Evolutionary conservation across 495 filamentous ascomycete genomes (phyloP).

Genomic region (Wilcoxina mikolae): DNA sequence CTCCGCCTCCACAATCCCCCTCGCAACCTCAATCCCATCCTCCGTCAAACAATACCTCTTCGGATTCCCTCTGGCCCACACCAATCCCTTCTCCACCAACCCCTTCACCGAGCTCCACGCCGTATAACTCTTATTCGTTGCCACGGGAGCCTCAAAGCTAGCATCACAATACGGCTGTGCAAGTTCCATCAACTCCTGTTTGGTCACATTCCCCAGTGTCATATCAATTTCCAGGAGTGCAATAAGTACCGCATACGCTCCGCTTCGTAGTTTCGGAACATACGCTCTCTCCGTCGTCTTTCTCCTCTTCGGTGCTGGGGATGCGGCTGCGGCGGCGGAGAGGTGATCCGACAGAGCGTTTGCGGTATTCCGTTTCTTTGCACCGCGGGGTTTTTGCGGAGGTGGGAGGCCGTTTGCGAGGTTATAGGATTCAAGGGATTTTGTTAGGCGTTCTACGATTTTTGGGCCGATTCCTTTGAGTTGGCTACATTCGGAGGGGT

Average conservation of each 20-base stretch:
- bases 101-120: slow-evolving; percentile 79
- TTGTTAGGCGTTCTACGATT: not conserved
- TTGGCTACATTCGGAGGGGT: slow-evolving; percentile 59
- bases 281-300: slow-evolving; percentile 51
- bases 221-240: slow-evolving; percentile 45
- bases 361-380: slow-evolving; percentile 56
- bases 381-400: slow-evolving; percentile 31
- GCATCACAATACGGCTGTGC: slow-evolving; percentile 62
- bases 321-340: slow-evolving; percentile 51
- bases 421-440: not conserved
- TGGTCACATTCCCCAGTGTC: slow-evolving; percentile 38
- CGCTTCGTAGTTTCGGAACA: slow-evolving; percentile 55
- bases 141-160: slow-evolving; percentile 54
- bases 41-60: slow-evolving; percentile 56
- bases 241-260: slow-evolving; percentile 58
- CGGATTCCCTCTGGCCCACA: slow-evolving; percentile 54
- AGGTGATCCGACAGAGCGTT: slow-evolving; percentile 51
- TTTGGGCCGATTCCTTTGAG: slow-evolving; percentile 50
- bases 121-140: slow-evolving; percentile 58
- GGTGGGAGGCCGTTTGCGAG: not conserved
- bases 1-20: slow-evolving; percentile 65
- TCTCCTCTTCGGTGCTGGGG: slow-evolving; percentile 36
- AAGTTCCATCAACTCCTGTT: slow-evolving; percentile 49
- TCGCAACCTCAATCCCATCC: slow-evolving; percentile 45
- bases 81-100: slow-evolving; percentile 54